Percentiles rank a stretch among this genome's conserved stretches.
Conservation (phyloP, 1,284 basidiomycete species). For the Cutaneotrichosporon sp. region DNA sequence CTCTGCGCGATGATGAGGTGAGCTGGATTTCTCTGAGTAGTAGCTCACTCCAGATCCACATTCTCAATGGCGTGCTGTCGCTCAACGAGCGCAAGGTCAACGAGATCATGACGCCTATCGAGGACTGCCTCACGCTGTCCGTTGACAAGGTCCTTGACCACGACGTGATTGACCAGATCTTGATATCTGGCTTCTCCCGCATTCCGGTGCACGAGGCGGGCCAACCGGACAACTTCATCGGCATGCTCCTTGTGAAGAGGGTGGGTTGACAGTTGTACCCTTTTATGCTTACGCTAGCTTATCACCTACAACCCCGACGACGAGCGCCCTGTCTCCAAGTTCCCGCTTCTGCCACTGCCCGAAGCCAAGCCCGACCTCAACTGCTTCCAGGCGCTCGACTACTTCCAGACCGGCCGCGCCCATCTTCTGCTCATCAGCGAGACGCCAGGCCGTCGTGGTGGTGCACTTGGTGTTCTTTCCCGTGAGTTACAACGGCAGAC, state of each 20-base stretch:
- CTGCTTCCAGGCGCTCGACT: slow-evolving; percentile 59
- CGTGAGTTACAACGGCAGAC: slow-evolving; percentile 25
- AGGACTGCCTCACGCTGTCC: slow-evolving; percentile 51
- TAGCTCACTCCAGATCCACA: slow-evolving; percentile 55
- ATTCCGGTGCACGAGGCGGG: slow-evolving; percentile 83
- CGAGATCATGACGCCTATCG: slow-evolving; percentile 80
- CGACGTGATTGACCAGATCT: slow-evolving; percentile 62
- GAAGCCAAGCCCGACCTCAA: slow-evolving; percentile 80
- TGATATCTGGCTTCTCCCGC: slow-evolving; percentile 85
- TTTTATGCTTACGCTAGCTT: slow-evolving; percentile 56
- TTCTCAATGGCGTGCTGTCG: slow-evolving; percentile 80
- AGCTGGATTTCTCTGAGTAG: slow-evolving; percentile 43
- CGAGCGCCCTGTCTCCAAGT: slow-evolving; percentile 66
- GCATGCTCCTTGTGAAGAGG: slow-evolving; percentile 81
- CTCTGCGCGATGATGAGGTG: slow-evolving; percentile 69
- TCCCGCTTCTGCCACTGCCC: slow-evolving; percentile 75
- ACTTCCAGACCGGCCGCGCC: slow-evolving; percentile 88
- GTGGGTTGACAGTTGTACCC: slow-evolving; percentile 43
- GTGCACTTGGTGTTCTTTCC: slow-evolving; percentile 73
- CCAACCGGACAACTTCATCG: slow-evolving; percentile 70
- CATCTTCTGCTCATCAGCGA: slow-evolving; percentile 83
- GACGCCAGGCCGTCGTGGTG: slow-evolving; percentile 72
- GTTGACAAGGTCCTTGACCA: slow-evolving; percentile 76
- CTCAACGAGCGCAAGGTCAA: slow-evolving; percentile 77
- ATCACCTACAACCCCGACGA: slow-evolving; percentile 84